Evolutionary conservation across 306 rosid species (phyloP).

Genomic region (Rosa rugosa): DNA sequence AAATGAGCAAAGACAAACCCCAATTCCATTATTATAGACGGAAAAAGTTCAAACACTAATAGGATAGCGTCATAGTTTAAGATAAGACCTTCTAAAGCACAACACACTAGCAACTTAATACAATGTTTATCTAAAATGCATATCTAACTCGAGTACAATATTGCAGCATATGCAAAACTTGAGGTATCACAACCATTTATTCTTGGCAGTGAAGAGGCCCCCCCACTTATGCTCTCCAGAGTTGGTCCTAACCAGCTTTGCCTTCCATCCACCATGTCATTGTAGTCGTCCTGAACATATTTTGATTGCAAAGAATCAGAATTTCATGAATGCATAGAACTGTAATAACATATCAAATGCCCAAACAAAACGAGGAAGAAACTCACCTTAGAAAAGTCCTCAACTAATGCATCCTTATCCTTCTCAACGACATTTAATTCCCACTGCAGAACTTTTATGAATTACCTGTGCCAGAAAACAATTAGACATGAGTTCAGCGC

Average conservation of each 20-base stretch:
- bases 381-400: slow-evolving; percentile 64
- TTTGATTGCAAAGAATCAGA: neutral
- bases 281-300: slow-evolving; percentile 32
- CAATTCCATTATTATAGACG: no score
- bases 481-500: slow-evolving; percentile 14
- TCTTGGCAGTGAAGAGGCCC: slow-evolving; percentile 59
- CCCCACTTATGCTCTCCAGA: slow-evolving; percentile 51
- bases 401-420: slow-evolving; percentile 54
- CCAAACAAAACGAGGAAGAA: slow-evolving; percentile 4
- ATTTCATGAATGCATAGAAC: no score
- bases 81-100: neutral
- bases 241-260: slow-evolving; percentile 36
- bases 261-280: slow-evolving; percentile 50
- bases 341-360: no score
- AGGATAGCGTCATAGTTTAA: neutral
- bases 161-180: neutral
- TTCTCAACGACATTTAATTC: slow-evolving; percentile 66
- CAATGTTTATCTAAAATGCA: slow-evolving; percentile 1
- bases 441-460: slow-evolving; percentile 51
- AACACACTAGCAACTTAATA: neutral
- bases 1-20: no score
- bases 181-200: slow-evolving; percentile 38
- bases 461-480: slow-evolving; percentile 40
- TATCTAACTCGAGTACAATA: slow-evolving; percentile 3
- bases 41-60: no score